A percentile compares a stretch with the other conserved stretches of the same genome.
phyloP scores from a whole-genome alignment of 108 stramenopile genomes.

The Nannochloropsis salina region DNA sequence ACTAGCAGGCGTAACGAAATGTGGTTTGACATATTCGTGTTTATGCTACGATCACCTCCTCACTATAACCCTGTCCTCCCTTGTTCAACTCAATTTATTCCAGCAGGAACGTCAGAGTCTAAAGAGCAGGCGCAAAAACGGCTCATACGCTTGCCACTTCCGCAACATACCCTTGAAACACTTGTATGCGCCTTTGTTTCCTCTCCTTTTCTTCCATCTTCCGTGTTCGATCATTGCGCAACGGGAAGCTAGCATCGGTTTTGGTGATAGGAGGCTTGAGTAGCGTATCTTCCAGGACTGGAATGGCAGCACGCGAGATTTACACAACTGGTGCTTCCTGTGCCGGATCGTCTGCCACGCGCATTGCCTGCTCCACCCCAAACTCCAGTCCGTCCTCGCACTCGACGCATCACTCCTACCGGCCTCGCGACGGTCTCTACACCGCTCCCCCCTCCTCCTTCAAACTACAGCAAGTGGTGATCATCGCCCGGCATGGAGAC shows the following conservation, averaged over 20 bases:
- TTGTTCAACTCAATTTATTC: too few relatives aligned
- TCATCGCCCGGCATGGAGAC: slow-evolving; percentile 43
- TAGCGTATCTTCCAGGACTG: too few relatives aligned
- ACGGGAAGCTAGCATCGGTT: background rate
- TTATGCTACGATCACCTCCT: too few relatives aligned
- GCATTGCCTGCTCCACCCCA: background rate
- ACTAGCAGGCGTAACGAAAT: too few relatives aligned
- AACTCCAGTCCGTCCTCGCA: background rate
- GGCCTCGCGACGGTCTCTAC: background rate
- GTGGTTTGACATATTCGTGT: too few relatives aligned
- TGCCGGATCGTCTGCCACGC: background rate
- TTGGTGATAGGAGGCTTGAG: background rate
- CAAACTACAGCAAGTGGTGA: slow-evolving; percentile 33
- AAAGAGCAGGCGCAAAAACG: too few relatives aligned
- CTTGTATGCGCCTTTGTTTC: background rate
- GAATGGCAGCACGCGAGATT: too few relatives aligned
- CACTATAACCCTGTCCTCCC: too few relatives aligned
- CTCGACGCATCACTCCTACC: background rate
- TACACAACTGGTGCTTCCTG: background rate
- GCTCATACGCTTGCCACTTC: too few relatives aligned
- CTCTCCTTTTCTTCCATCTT: background rate
- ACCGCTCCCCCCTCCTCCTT: background rate
- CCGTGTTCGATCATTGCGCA: background rate
- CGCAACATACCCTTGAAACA: background rate
- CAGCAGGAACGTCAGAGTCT: too few relatives aligned